phyloP scores from a whole-genome alignment of 1,284 basidiomycete genomes.

The Hymenochaete sp. region DNA sequence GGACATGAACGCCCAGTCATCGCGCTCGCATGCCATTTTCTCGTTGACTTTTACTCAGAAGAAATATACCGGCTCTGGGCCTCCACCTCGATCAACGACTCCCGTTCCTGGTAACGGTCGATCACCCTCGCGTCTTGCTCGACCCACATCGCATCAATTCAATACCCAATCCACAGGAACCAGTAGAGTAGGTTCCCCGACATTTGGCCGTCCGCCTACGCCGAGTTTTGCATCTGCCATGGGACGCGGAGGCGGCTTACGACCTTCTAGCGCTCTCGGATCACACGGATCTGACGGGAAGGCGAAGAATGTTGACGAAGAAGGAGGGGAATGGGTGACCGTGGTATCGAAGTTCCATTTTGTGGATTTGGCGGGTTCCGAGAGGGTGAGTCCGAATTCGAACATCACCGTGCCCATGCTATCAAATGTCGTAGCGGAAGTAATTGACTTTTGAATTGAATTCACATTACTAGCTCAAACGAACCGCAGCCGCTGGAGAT shows the following conservation, averaged over 20 bases:
- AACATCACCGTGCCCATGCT: constrained; percentile 13
- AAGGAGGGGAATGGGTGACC: constrained; percentile 76
- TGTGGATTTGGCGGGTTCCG: constrained; percentile 94
- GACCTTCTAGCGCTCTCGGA: constrained; percentile 71
- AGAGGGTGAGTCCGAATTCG: constrained; percentile 56
- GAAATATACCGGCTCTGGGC: constrained; percentile 60
- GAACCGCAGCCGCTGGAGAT: constrained; percentile 88
- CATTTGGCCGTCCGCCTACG: constrained; percentile 63
- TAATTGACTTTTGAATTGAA: constrained; percentile 18
- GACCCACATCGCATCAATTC: constrained; percentile 64
- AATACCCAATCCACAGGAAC: constrained; percentile 29
- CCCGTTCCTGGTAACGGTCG: constrained; percentile 62
- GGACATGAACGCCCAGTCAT: constrained; percentile 97
- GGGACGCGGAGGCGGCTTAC: constrained; percentile 51
- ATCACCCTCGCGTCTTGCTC: constrained; percentile 68
- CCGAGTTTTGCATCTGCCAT: constrained; percentile 69
- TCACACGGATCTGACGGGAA: constrained; percentile 42
- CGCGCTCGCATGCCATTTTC: constrained; percentile 97
- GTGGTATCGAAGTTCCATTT: constrained; percentile 97
- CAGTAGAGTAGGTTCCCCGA: constrained; percentile 58
- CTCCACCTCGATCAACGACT: constrained; percentile 64
- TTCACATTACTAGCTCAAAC: constrained; percentile 57
- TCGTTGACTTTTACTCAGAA: constrained; percentile 89
- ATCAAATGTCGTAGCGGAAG: constrained; percentile 1
- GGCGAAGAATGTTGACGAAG: constrained; percentile 43